A percentile compares a stretch with the other conserved stretches of the same genome.
These are phyloP conservation scores for Discostella stelligeroides DNA, from an alignment of 108 stramenopile genomes.

Conservation along the genomic window DNA sequence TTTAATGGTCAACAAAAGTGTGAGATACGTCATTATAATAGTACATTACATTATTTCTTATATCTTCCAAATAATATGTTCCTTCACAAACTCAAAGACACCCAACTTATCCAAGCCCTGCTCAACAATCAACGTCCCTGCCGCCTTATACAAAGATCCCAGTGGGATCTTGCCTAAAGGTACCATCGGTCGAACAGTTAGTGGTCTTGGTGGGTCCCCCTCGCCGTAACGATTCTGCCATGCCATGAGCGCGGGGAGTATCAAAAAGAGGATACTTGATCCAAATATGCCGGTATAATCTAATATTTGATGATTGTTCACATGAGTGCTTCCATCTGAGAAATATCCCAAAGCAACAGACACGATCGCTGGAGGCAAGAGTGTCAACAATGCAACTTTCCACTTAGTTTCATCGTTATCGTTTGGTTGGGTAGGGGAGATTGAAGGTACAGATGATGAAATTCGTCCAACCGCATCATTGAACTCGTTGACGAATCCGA, in stretches of 20 bases:
- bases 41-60: no score
- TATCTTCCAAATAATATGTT: neutral
- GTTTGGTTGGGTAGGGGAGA: conserved; percentile 30
- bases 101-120: conserved; percentile 81
- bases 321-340: conserved; percentile 49
- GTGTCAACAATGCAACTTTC: conserved; percentile 62
- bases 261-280: conserved; percentile 65
- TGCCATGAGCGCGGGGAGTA: conserved; percentile 78
- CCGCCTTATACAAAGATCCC: conserved; percentile 74
- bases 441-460: conserved; percentile 19
- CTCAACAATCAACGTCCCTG: conserved; percentile 75
- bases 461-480: conserved; percentile 55
- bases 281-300: conserved; percentile 83
- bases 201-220: conserved; percentile 33
- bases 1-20: no score
- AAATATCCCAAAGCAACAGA: conserved; percentile 57
- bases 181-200: conserved; percentile 57
- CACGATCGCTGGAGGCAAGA: conserved; percentile 46
- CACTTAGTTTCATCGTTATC: conserved; percentile 58
- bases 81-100: conserved; percentile 62
- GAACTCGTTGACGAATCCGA: conserved; percentile 76
- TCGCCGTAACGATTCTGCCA: conserved; percentile 80
- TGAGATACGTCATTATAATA: no score
- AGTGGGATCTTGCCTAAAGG: conserved; percentile 75
- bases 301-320: conserved; percentile 60